Evolutionary conservation across 306 rosid species (phyloP).

Genomic region (Luffa acutangula): DNA sequence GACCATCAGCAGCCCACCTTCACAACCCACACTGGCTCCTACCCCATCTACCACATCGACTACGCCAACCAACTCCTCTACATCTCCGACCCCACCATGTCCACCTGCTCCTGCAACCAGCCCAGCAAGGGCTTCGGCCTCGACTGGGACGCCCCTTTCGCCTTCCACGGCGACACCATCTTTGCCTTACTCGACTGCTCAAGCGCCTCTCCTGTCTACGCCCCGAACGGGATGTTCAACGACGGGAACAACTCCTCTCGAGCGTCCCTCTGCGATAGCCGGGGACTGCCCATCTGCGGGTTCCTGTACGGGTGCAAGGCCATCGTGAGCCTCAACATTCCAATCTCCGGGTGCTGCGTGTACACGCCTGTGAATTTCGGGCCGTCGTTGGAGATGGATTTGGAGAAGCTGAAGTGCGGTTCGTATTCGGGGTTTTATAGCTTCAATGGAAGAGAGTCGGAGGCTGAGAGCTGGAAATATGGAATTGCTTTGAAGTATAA

Average conservation of each 20-base stretch:
- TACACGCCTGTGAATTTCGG: slow-evolving; percentile 79
- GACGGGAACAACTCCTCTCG: slow-evolving; percentile 30
- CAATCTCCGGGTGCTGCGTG: slow-evolving; percentile 66
- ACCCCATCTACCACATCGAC: slow-evolving; percentile 56
- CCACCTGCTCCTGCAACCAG: slow-evolving; percentile 58
- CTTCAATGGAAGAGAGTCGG: slow-evolving; percentile 46
- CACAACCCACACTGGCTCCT: slow-evolving; percentile 70
- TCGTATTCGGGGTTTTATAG: slow-evolving; percentile 76
- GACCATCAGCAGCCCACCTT: slow-evolving; percentile 39
- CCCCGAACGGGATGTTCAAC: slow-evolving; percentile 13
- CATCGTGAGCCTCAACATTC: slow-evolving; percentile 42
- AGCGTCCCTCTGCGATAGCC: slow-evolving; percentile 43
- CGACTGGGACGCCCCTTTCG: slow-evolving; percentile 62
- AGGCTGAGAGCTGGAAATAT: slow-evolving; percentile 74
- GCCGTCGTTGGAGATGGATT: slow-evolving; percentile 68
- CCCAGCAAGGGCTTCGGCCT: slow-evolving; percentile 69
- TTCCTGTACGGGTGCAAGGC: slow-evolving; percentile 54
- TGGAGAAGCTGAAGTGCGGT: slow-evolving; percentile 62
- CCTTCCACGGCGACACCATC: slow-evolving; percentile 44
- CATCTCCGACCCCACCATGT: slow-evolving; percentile 78
- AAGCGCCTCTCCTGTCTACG: slow-evolving; percentile 34
- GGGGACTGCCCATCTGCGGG: slow-evolving; percentile 49
- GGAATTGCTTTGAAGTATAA: slow-evolving; percentile 74
- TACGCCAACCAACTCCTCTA: slow-evolving; percentile 41
- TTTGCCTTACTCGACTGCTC: slow-evolving; percentile 63